Evolutionary conservation across 805 yeast genomes (phyloP).

Genomic region (Wickerhamomyces alni): DNA sequence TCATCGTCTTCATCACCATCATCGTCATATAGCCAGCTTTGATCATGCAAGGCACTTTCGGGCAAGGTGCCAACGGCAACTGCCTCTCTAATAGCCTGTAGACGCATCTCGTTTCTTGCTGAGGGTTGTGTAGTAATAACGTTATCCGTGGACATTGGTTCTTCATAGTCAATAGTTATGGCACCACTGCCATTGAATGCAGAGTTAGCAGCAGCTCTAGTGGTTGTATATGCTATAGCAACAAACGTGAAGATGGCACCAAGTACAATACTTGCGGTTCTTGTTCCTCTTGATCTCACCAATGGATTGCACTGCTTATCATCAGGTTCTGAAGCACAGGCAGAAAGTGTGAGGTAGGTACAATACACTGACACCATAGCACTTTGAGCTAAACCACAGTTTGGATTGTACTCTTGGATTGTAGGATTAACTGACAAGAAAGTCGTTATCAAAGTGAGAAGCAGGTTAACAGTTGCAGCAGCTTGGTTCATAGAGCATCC

Average conservation of each 20-base stretch:
- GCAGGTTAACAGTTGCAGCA: slow-evolving; percentile 72
- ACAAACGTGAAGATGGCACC: slow-evolving; percentile 93
- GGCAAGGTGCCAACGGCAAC: slow-evolving; percentile 96
- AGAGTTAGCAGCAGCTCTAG: slow-evolving; percentile 88
- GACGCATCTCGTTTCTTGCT: slow-evolving; percentile 64
- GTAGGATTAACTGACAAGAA: slow-evolving; percentile 70
- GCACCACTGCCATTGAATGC: slow-evolving; percentile 45
- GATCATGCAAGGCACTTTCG: slow-evolving; percentile 80
- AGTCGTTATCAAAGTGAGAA: slow-evolving; percentile 60
- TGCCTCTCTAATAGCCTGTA: slow-evolving; percentile 86
- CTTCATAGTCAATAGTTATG: slow-evolving; percentile 27
- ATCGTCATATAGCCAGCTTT: slow-evolving; percentile 47
- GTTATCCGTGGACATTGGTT: slow-evolving; percentile 15
- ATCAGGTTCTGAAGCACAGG: slow-evolving; percentile 95
- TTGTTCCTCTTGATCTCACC: slow-evolving; percentile 81
- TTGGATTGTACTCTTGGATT: slow-evolving; percentile 89
- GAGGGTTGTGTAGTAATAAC: slow-evolving; percentile 45
- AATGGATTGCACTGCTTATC: slow-evolving; percentile 89
- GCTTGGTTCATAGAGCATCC: slow-evolving; percentile 89
- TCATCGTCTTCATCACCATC: slow-evolving; percentile 53
- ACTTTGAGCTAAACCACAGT: slow-evolving; percentile 93
- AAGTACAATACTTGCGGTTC: slow-evolving; percentile 78
- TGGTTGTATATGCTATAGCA: slow-evolving; percentile 95
- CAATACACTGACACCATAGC: slow-evolving; percentile 95
- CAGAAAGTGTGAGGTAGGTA: slow-evolving; percentile 84